Percentiles rank a stretch among this genome's conserved stretches.
phyloP scores from a whole-genome alignment of 768 basidiomycete genomes.

The Neoboletus brunneissimus region DNA sequence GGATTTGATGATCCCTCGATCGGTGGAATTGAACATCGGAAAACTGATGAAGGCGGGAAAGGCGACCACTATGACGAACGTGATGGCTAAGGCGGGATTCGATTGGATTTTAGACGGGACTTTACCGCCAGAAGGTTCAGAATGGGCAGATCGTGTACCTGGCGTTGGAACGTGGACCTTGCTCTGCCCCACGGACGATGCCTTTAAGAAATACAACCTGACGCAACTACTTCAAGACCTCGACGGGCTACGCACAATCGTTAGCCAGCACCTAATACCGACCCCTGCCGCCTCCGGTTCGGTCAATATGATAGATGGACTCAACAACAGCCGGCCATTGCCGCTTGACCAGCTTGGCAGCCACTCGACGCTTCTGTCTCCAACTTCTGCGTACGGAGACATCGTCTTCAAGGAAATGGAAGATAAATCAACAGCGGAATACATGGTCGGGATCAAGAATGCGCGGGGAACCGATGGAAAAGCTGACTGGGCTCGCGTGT shows the following conservation, averaged over 20 bases:
- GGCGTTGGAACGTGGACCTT: conserved; percentile 73
- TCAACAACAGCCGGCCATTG: conserved; percentile 73
- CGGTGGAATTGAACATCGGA: conserved; percentile 81
- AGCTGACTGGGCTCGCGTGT: conserved; percentile 61
- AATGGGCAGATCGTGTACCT: conserved; percentile 55
- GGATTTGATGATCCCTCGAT: conserved; percentile 81
- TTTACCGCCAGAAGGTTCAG: conserved; percentile 65
- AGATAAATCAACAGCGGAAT: conserved; percentile 40
- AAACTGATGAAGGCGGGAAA: conserved; percentile 89
- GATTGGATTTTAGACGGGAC: conserved; percentile 91
- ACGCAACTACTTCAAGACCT: conserved; percentile 63
- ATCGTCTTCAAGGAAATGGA: conserved; percentile 66
- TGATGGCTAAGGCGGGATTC: conserved; percentile 81
- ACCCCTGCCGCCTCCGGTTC: conserved; percentile 29
- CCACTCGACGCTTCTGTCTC: conserved; percentile 76
- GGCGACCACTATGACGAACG: conserved; percentile 81
- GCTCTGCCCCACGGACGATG: conserved; percentile 87
- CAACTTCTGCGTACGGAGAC: conserved; percentile 68
- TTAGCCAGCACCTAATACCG: conserved; percentile 75
- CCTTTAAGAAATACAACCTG: conserved; percentile 85
- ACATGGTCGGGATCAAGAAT: conserved; percentile 72
- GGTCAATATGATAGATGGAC: conserved; percentile 30
- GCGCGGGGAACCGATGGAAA: conserved; percentile 63
- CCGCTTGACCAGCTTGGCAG: conserved; percentile 65
- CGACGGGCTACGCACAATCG: conserved; percentile 53